phyloP scores from a whole-genome alignment of 805 yeast genomes.

The Cyberlindnera xylosilytica region DNA sequence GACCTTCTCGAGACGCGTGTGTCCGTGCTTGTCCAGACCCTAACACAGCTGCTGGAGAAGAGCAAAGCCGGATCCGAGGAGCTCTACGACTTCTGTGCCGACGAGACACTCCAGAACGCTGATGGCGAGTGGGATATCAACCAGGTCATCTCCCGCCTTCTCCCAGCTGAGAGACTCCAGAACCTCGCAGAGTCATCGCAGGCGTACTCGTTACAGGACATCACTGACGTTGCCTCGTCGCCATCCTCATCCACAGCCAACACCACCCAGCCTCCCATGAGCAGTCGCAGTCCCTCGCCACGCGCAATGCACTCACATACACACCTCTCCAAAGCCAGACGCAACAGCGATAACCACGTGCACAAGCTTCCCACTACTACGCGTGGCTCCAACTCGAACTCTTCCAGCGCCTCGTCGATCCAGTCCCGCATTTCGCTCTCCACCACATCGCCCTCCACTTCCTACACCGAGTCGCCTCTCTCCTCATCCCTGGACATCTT shows the following conservation, averaged over 20 bases:
- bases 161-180: conserved; percentile 23
- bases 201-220: conserved; percentile 23
- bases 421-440: conserved; percentile 16
- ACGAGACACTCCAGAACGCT: conserved; percentile 17
- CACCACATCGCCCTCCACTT: conserved; percentile 10
- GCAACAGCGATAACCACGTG: conserved; percentile 20
- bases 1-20: conserved; percentile 48
- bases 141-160: conserved; percentile 22
- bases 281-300: conserved; percentile 17
- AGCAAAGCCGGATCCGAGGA: conserved; percentile 12
- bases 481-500: conserved; percentile 17
- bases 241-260: conserved; percentile 1
- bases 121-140: conserved; percentile 27
- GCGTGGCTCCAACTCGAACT: conserved; percentile 3
- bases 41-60: conserved; percentile 28
- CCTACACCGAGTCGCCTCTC: conserved; percentile 15
- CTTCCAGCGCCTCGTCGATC: conserved; percentile 17
- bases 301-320: conserved; percentile 10
- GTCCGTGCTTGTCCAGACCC: conserved; percentile 42
- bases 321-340: conserved; percentile 15
- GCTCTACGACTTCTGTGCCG: conserved; percentile 17
- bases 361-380: conserved; percentile 16
- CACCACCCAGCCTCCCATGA: background rate
- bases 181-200: conserved; percentile 25
- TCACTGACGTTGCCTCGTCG: conserved; percentile 19